phyloP scores from a whole-genome alignment of 169 alveolate genomes.

The Cyclospora cayetanensis region DNA sequence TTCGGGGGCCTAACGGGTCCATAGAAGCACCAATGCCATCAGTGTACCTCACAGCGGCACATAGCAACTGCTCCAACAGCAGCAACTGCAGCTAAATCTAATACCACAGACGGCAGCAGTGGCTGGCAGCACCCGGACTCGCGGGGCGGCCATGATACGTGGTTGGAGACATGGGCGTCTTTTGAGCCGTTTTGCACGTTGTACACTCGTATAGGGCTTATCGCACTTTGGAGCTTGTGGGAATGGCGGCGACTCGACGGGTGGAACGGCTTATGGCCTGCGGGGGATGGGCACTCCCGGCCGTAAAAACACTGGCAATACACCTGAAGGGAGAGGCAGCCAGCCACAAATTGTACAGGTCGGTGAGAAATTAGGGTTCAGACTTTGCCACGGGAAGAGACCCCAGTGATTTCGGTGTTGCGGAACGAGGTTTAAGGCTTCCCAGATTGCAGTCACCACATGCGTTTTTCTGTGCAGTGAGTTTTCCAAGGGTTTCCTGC shows the following conservation, averaged over 20 bases:
- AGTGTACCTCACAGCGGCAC: too few species aligned
- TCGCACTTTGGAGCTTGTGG: too few species aligned
- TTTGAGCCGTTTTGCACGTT: too few species aligned
- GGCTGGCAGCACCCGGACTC: too few species aligned
- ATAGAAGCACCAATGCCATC: too few species aligned
- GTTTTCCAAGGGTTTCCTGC: background rate
- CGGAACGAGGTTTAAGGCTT: background rate
- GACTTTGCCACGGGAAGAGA: background rate
- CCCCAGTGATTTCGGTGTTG: background rate
- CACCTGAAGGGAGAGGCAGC: background rate
- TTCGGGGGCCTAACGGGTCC: too few species aligned
- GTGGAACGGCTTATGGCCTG: background rate
- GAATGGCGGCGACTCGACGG: background rate
- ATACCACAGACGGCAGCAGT: too few species aligned
- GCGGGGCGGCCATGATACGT: too few species aligned
- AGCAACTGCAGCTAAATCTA: too few species aligned
- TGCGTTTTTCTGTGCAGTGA: background rate
- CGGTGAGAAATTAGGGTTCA: background rate
- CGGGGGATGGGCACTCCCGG: background rate
- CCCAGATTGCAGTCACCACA: background rate
- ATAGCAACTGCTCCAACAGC: too few species aligned
- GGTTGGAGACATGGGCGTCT: too few species aligned
- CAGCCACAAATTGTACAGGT: background rate
- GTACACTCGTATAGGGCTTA: too few species aligned
- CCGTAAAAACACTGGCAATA: background rate